Conservation (phyloP, 768 basidiomycete genomes). For the Pholiota microspora region DNA sequence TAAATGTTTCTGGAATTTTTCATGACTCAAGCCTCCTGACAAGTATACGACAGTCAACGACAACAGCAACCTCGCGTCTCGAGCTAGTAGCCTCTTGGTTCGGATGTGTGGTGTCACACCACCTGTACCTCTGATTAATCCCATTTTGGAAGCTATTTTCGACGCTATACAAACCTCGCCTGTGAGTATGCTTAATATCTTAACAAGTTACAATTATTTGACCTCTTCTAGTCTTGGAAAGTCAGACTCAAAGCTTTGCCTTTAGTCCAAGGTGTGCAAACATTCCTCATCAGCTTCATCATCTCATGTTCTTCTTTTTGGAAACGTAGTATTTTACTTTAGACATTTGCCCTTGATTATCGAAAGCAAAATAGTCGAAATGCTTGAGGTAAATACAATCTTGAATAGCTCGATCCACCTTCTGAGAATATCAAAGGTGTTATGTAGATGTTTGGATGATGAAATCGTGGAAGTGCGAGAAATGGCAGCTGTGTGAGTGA, state of each 20-base stretch:
- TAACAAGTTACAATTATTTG: constrained; percentile 6
- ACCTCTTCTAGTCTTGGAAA: constrained; percentile 72
- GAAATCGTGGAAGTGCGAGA: constrained; percentile 88
- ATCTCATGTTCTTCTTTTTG: neutral
- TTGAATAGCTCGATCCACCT: neutral
- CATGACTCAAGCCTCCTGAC: neutral
- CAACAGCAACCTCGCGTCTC: constrained; percentile 65
- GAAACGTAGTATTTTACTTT: constrained; percentile 73
- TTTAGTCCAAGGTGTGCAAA: constrained; percentile 64
- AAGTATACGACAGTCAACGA: constrained; percentile 52
- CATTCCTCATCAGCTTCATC: neutral
- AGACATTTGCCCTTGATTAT: constrained; percentile 80
- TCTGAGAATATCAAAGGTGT: constrained; percentile 43
- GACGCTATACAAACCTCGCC: constrained; percentile 73
- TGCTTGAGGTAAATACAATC: constrained; percentile 66
- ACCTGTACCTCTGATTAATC: constrained; percentile 64
- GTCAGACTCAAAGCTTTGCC: constrained; percentile 86
- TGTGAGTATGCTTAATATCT: constrained; percentile 37
- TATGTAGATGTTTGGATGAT: constrained; percentile 81
- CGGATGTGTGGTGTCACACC: constrained; percentile 86
- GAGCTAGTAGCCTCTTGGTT: constrained; percentile 69
- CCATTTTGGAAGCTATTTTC: constrained; percentile 71
- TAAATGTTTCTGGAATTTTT: constrained; percentile 22
- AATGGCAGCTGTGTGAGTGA: constrained; percentile 83
- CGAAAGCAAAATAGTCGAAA: constrained; percentile 73